These are phyloP conservation scores for Rhodotorula sp. DNA, from an alignment of 1,284 basidiomycete genomes.

Conservation along the genomic window DNA sequence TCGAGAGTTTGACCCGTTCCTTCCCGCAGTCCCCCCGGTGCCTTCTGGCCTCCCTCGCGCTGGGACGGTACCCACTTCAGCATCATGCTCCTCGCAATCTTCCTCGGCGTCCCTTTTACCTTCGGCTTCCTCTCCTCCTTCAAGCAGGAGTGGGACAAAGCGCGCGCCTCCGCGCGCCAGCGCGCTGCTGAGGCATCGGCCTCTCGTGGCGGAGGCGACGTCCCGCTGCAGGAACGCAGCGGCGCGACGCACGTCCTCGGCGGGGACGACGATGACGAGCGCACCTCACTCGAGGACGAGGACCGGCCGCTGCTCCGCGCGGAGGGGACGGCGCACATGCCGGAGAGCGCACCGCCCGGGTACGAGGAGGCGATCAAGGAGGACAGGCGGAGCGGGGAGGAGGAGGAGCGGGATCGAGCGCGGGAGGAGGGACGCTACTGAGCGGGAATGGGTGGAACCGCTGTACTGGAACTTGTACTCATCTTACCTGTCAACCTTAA, in stretches of 20 bases:
- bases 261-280: slow-evolving; percentile 22
- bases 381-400: not conserved
- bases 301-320: slow-evolving; percentile 11
- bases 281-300: slow-evolving; percentile 27
- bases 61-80: slow-evolving; percentile 31
- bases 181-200: not conserved
- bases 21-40: slow-evolving; percentile 17
- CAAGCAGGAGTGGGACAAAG: not conserved
- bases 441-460: no score
- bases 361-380: slow-evolving; percentile 28
- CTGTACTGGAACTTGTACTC: no score
- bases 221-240: slow-evolving; percentile 8
- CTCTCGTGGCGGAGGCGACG: not conserved
- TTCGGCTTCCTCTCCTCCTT: not conserved
- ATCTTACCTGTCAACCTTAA: no score
- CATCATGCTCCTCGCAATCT: slow-evolving; percentile 17
- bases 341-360: slow-evolving; percentile 12
- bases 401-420: no score
- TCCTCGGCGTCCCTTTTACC: slow-evolving; percentile 22
- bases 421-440: no score
- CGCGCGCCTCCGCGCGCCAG: not conserved
- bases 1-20: not conserved
- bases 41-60: slow-evolving; percentile 19
- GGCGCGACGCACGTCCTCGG: slow-evolving; percentile 18
- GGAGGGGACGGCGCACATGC: not conserved